Conservation (phyloP, 352 stramenopile species). For the Chrysophaeum taylorii region DNA sequence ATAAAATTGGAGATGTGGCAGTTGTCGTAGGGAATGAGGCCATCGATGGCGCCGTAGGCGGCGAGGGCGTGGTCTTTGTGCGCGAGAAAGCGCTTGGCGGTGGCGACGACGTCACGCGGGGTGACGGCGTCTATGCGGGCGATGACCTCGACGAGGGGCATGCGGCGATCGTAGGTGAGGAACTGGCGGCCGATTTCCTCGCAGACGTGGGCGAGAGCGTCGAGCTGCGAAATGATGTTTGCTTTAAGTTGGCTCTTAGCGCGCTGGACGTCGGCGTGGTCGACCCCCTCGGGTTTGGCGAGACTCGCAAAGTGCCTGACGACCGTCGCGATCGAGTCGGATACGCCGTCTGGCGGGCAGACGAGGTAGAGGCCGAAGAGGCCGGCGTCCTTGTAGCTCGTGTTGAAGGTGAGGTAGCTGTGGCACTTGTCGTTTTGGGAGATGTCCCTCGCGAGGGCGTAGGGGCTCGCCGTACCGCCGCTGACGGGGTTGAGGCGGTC, state of each 20-base stretch:
- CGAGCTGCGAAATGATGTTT: constrained; percentile 98
- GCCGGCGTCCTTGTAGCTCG: constrained; percentile 99
- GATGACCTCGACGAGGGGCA: constrained; percentile 98
- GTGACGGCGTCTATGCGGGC: constrained; percentile 95
- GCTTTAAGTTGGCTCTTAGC: constrained; percentile 98
- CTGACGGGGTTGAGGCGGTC: constrained; percentile 70
- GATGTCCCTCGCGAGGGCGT: constrained; percentile 87
- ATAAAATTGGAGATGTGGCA: constrained; percentile 3
- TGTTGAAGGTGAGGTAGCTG: constrained; percentile 98
- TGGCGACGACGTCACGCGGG: constrained; percentile 75
- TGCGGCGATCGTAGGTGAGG: constrained; percentile 82
- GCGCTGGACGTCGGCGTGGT: constrained; percentile 81
- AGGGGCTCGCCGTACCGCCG: constrained; percentile 84
- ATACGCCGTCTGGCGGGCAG: constrained; percentile 73
- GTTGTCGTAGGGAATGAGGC: constrained; percentile 55
- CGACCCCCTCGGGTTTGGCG: constrained; percentile 87
- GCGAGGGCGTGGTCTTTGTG: constrained; percentile 97
- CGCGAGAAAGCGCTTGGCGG: constrained; percentile 75
- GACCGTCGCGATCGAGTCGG: constrained; percentile 85
- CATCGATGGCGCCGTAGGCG: constrained; percentile 91
- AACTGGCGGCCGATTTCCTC: constrained; percentile 99
- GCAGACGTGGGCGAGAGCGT: constrained; percentile 92
- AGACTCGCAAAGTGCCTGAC: constrained; percentile 89
- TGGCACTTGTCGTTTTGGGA: constrained; percentile 89
- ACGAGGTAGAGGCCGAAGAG: constrained; percentile 97